Evolutionary conservation across 805 yeast genomes (phyloP).

Genomic region (Kuraishia molischiana): DNA sequence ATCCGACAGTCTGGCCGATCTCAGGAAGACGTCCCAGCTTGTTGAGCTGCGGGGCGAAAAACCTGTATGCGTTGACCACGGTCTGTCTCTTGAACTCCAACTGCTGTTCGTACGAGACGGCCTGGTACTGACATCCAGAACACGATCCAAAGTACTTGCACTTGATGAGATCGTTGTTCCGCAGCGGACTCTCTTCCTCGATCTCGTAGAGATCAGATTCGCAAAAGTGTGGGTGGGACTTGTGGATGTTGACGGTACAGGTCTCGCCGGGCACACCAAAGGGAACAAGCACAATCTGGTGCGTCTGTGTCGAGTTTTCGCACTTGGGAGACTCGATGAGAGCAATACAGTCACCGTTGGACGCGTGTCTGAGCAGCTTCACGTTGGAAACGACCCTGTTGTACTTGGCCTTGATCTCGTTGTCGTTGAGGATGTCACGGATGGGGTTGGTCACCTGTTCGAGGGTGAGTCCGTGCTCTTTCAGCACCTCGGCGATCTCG

Average conservation of each 20-base stretch:
- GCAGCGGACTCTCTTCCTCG: constrained; percentile 23
- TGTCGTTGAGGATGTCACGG: constrained; percentile 51
- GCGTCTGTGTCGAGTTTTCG: constrained; percentile 9
- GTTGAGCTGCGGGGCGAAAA: constrained; percentile 53
- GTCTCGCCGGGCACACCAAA: constrained; percentile 83
- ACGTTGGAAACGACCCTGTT: constrained; percentile 55
- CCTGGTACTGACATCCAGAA: constrained; percentile 93
- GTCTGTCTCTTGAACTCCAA: constrained; percentile 63
- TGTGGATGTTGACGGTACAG: constrained; percentile 61
- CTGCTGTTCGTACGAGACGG: constrained; percentile 64
- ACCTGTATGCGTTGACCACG: constrained; percentile 72
- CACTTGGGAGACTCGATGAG: constrained; percentile 52
- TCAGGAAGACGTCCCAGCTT: constrained; percentile 40
- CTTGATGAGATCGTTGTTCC: constrained; percentile 51
- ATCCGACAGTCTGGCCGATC: constrained; percentile 37
- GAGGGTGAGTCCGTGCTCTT: constrained; percentile 27
- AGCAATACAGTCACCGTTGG: constrained; percentile 87
- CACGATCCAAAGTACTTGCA: constrained; percentile 88
- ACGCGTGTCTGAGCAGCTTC: constrained; percentile 44
- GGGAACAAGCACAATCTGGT: constrained; percentile 72
- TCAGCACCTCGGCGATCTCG: constrained; percentile 58
- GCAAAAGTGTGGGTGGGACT: constrained; percentile 64
- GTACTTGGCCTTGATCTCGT: constrained; percentile 31
- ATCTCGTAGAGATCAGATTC: constrained; percentile 61
- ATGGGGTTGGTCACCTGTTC: constrained; percentile 58